Base-by-base conservation (phyloP, 257 asterid genomes). In the Nicotiana sylvestris region DNA sequence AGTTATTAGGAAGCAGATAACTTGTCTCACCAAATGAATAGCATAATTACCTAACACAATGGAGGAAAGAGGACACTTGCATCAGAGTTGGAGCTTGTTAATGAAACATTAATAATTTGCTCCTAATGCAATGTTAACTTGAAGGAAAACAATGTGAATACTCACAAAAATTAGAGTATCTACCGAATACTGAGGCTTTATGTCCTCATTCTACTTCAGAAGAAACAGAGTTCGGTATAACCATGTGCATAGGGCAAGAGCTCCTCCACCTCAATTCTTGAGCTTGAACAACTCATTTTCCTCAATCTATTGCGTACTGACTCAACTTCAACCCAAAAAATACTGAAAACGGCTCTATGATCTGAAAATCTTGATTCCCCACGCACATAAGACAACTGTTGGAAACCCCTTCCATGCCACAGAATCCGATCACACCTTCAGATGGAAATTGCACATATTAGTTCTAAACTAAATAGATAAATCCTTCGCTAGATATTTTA, bases 151-250 rank as follows among this genome's bases (percentile, higher is more conserved):
- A 84, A 83, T 78, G 49, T 43, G 82, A 62, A 80, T 37, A 85
- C 80, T 55, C 76, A 25, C 87, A 39, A 60, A 61, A 79, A 81
- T 78, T 39, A 3, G 39, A 79, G 66, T 93, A 90, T 87, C 74
- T 30, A 89, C 92, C 88, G 3, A 62, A 77, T 37, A 60, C 60
- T 25, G 37, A 57, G 55, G 70, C 58, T 67, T 49, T 35, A 77
- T 33, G 60, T 58, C 61, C 82, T 83, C 87, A 8, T 49, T 78
- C 10, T 81, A 46, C 65, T 85, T 87, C 86, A 94, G 77, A 96
- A 93, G 89, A 96, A 96, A 90, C 21, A 21, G 21, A 21, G 21
- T 21, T 21, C 21, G 12, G 98, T 96, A 72, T 94, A 96, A 79
- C 97, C 94, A 39, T 43, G 72, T 56, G 77, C 80, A 30, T 64